Conservation (phyloP, 169 alveolate species). For the Condylostoma magnum region DNA sequence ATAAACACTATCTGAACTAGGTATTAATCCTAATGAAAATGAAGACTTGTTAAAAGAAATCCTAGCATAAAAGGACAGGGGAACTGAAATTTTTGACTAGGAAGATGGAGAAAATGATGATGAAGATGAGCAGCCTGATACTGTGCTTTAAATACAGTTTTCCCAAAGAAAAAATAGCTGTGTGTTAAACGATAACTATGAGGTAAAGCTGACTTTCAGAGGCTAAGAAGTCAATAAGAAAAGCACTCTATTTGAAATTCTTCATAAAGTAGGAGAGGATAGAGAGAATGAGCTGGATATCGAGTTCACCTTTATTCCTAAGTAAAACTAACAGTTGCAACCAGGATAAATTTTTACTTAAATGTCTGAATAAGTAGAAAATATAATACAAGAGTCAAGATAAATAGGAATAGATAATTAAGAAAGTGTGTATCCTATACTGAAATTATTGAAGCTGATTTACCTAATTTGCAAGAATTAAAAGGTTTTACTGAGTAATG, state of each 20-base stretch:
- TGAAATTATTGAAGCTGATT: conserved; percentile 38
- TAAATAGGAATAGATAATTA: background rate
- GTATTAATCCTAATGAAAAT: conserved; percentile 5
- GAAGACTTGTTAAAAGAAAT: background rate
- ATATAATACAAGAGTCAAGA: background rate
- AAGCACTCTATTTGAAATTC: conserved; percentile 1
- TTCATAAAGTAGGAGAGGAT: background rate
- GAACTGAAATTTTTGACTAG: background rate
- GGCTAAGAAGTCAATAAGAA: background rate
- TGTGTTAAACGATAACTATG: background rate
- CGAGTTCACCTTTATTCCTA: background rate
- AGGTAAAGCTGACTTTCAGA: background rate
- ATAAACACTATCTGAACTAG: background rate
- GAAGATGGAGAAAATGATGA: background rate
- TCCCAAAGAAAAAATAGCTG: too few species aligned
- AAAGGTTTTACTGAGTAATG: background rate
- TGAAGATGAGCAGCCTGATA: background rate
- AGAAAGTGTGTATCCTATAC: conserved; percentile 7
- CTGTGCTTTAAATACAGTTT: background rate
- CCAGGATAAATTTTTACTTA: background rate
- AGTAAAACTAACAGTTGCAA: background rate
- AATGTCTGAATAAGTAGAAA: background rate
- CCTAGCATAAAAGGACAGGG: conserved; percentile 1
- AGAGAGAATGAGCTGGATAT: conserved; percentile 12
- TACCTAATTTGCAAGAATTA: background rate